Evolutionary conservation across 2,329 filamentous ascomycete genomes (phyloP).

Genomic region (Rhexocercosporidium sp.): DNA sequence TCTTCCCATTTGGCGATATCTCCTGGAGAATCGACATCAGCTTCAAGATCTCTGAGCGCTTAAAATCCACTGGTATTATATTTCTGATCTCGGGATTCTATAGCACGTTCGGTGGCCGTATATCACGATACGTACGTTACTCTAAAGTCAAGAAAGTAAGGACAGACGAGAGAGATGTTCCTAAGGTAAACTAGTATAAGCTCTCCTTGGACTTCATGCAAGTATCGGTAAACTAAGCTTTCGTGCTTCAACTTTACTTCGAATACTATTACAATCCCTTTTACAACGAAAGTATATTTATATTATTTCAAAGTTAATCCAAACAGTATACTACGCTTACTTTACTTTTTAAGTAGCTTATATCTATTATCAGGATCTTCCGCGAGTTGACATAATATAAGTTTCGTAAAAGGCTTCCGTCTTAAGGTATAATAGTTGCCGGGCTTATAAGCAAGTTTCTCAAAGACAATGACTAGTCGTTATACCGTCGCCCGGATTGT

Average conservation of each 20-base stretch:
- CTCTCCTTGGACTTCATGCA: slow-evolving; percentile 45
- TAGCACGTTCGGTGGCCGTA: too few species aligned
- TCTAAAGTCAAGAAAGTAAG: slow-evolving; percentile 30
- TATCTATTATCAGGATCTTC: slow-evolving; percentile 28
- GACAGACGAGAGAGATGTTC: slow-evolving; percentile 43
- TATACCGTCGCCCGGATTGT: too few species aligned
- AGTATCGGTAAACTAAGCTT: slow-evolving; percentile 43
- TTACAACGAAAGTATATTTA: slow-evolving; percentile 51
- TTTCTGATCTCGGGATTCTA: too few species aligned
- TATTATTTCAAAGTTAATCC: slow-evolving; percentile 47
- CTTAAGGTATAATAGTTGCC: slow-evolving; percentile 20
- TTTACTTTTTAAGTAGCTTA: slow-evolving; percentile 35
- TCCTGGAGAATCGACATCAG: too few species aligned
- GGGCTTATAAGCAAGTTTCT: slow-evolving; percentile 9
- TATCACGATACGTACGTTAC: slow-evolving; percentile 26
- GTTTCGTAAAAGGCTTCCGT: slow-evolving; percentile 23
- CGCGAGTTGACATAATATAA: slow-evolving; percentile 23
- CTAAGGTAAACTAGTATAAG: slow-evolving; percentile 47
- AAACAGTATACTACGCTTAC: slow-evolving; percentile 49
- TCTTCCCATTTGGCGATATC: too few species aligned
- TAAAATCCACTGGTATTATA: too few species aligned
- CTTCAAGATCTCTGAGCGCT: too few species aligned
- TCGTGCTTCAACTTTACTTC: slow-evolving; percentile 45
- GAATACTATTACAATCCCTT: slow-evolving; percentile 46
- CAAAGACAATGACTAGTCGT: too few species aligned